A percentile compares a stretch with the other conserved stretches of the same genome.
These are phyloP conservation scores for Fusarium devonianum DNA, from an alignment of 2,329 filamentous ascomycete species.

Conservation along the genomic window DNA sequence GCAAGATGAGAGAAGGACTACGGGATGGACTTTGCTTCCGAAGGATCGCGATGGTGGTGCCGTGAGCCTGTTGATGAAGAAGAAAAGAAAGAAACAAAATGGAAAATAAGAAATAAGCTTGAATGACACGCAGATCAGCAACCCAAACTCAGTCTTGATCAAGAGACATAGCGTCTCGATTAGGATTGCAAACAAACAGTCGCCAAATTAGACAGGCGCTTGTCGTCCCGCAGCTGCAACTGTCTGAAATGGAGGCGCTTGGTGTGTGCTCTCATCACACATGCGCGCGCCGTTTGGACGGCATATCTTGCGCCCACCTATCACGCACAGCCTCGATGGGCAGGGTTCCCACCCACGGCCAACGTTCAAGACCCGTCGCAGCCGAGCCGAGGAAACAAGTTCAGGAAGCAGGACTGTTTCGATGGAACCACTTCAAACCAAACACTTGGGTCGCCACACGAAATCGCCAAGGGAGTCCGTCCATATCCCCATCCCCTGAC, in stretches of 20 bases:
- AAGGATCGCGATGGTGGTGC: background rate
- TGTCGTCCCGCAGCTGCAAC: constrained; percentile 28
- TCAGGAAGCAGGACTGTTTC: constrained; percentile 36
- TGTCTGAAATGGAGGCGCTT: constrained; percentile 26
- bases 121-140: too few species aligned
- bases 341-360: constrained; percentile 17
- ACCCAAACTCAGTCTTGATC: too few species aligned
- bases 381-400: constrained; percentile 15
- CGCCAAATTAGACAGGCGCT: constrained; percentile 32
- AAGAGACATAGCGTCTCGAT: constrained; percentile 4
- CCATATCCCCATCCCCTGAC: constrained; percentile 1
- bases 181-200: constrained; percentile 19
- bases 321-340: constrained; percentile 30
- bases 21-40: background rate
- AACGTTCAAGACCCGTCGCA: constrained; percentile 31
- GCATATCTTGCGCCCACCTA: constrained; percentile 43
- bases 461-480: too few species aligned
- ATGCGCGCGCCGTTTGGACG: constrained; percentile 26
- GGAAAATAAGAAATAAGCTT: too few species aligned
- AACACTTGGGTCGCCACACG: constrained; percentile 41
- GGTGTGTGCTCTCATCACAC: constrained; percentile 30
- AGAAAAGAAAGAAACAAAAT: constrained; percentile 1
- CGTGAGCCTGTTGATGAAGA: background rate
- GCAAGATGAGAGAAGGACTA: background rate
- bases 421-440: constrained; percentile 44